phyloP scores from a whole-genome alignment of 2,329 filamentous ascomycete genomes.

The Stemphylium lycopersici region DNA sequence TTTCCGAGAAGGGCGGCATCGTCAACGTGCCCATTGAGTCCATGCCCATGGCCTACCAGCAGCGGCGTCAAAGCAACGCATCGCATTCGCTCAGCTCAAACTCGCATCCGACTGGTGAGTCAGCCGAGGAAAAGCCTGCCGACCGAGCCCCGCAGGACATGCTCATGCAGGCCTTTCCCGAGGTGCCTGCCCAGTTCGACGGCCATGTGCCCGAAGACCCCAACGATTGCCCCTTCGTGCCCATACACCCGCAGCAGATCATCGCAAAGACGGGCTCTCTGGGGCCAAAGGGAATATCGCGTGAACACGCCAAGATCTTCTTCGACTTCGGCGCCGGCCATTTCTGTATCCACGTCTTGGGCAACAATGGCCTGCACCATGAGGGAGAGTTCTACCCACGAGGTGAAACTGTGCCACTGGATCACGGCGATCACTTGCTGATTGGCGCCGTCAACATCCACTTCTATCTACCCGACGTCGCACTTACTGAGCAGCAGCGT shows the following conservation, averaged over 20 bases:
- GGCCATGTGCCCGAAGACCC: slow-evolving; percentile 65
- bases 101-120: slow-evolving; percentile 47
- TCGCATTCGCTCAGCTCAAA: slow-evolving; percentile 61
- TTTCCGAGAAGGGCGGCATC: slow-evolving; percentile 73
- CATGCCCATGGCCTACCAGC: slow-evolving; percentile 45
- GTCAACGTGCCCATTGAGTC: slow-evolving; percentile 49
- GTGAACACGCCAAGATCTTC: slow-evolving; percentile 73
- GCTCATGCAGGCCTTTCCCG: slow-evolving; percentile 45
- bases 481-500: slow-evolving; percentile 57
- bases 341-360: slow-evolving; percentile 70
- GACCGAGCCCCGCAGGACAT: slow-evolving; percentile 44
- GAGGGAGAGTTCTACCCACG: slow-evolving; percentile 31
- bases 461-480: slow-evolving; percentile 67
- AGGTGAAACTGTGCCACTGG: slow-evolving; percentile 54
- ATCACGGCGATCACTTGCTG: slow-evolving; percentile 70
- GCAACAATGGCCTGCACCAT: slow-evolving; percentile 68
- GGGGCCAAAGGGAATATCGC: slow-evolving; percentile 74
- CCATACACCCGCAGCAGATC: slow-evolving; percentile 68
- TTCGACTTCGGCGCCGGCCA: slow-evolving; percentile 68
- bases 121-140: slow-evolving; percentile 32
- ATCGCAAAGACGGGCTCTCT: slow-evolving; percentile 55
- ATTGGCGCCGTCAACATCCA: slow-evolving; percentile 73
- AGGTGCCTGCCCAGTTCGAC: slow-evolving; percentile 58
- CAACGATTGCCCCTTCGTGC: slow-evolving; percentile 68
- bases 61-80: slow-evolving; percentile 43